Evolutionary conservation across 2,329 filamentous ascomycete species (phyloP).

Genomic region (Colletotrichum viniferum): DNA sequence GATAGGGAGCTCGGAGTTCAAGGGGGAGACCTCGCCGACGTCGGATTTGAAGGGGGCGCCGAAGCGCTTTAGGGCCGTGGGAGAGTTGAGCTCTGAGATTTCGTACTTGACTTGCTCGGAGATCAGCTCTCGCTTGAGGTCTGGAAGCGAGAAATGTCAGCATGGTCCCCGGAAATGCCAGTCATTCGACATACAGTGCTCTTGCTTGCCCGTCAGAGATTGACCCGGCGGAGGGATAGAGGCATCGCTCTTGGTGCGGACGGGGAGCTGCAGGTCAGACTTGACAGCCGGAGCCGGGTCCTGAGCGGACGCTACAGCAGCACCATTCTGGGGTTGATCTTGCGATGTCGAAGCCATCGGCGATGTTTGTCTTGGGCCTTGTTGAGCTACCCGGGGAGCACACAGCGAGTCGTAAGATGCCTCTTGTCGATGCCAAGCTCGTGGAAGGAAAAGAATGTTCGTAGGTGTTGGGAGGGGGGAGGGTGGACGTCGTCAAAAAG

Average conservation of each 20-base stretch:
- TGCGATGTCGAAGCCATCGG: slow-evolving; percentile 21
- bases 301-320: slow-evolving; percentile 12
- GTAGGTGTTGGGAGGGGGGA: background rate
- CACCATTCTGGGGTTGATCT: slow-evolving; percentile 20
- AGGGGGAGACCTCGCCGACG: slow-evolving; percentile 87
- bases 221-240: slow-evolving; percentile 46
- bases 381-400: background rate
- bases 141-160: slow-evolving; percentile 45
- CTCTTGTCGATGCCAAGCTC: slow-evolving; percentile 1
- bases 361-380: background rate
- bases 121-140: slow-evolving; percentile 95
- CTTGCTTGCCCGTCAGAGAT: slow-evolving; percentile 88
- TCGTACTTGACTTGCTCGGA: slow-evolving; percentile 88
- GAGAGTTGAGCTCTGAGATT: slow-evolving; percentile 90
- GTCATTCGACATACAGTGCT: slow-evolving; percentile 76
- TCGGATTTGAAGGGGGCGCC: slow-evolving; percentile 95
- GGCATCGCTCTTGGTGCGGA: slow-evolving; percentile 30
- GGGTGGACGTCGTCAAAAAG: background rate
- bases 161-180: background rate
- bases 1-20: slow-evolving; percentile 93
- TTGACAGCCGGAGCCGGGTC: background rate
- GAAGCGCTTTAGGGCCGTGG: slow-evolving; percentile 92
- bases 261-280: slow-evolving; percentile 19
- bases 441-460: background rate
- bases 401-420: background rate